Percentiles rank a stretch among this genome's conserved stretches.
These are phyloP conservation scores for Combretum micranthum DNA, from an alignment of 345 rosid genomes.

Conservation along the genomic window DNA sequence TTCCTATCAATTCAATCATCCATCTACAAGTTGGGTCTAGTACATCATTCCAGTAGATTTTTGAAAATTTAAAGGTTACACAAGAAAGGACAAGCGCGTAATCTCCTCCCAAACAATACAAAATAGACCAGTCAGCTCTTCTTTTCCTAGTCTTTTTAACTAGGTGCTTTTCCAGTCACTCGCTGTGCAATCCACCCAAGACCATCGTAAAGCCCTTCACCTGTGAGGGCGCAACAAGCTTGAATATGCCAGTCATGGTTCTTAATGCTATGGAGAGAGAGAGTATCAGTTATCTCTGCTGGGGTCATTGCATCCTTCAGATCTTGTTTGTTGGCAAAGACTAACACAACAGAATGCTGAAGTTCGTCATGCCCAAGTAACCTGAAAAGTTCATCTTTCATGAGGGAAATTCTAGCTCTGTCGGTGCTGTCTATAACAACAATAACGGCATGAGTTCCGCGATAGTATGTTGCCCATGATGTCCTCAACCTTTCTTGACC, in stretches of 20 bases:
- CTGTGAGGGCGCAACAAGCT: constrained; percentile 84
- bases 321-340: constrained; percentile 91
- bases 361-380: constrained; percentile 79
- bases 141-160: constrained; percentile 17
- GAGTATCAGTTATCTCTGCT: constrained; percentile 76
- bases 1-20: no score
- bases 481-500: constrained; percentile 93
- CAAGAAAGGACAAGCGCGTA: no score
- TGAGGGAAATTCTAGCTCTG: constrained; percentile 72
- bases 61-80: no score
- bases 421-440: constrained; percentile 95
- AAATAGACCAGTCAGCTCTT: not conserved
- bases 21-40: no score
- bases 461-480: constrained; percentile 93
- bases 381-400: constrained; percentile 80
- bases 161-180: constrained; percentile 69
- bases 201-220: constrained; percentile 81
- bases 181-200: constrained; percentile 86
- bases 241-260: constrained; percentile 98
- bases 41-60: no score
- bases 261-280: constrained; percentile 86
- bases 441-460: constrained; percentile 86
- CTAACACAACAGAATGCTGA: constrained; percentile 66
- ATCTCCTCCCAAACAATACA: no score
- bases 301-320: constrained; percentile 92